phyloP scores from a whole-genome alignment of 192 early-diverging fungal species.

The Funneliformis geosporum region DNA sequence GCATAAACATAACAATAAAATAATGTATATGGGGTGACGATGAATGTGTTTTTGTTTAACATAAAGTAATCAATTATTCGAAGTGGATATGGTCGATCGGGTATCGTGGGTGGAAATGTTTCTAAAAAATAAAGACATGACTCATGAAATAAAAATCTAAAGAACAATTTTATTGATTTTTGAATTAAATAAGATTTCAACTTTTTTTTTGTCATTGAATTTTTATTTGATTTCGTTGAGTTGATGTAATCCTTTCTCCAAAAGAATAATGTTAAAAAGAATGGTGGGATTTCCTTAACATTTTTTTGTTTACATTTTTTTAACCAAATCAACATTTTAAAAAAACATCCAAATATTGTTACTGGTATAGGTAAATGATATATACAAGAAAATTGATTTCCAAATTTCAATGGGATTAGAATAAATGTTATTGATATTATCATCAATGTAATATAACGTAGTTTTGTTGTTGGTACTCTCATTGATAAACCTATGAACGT shows the following conservation, averaged over 20 bases:
- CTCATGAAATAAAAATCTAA: neutral
- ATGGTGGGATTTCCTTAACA: neutral
- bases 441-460: neutral
- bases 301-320: neutral
- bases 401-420: neutral
- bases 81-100: neutral
- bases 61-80: conserved; percentile 6
- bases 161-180: neutral
- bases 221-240: neutral
- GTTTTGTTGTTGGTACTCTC: neutral
- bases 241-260: neutral
- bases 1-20: conserved; percentile 10
- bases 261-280: neutral
- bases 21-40: neutral
- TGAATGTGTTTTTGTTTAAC: neutral
- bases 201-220: neutral
- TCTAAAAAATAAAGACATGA: neutral
- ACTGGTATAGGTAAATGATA: neutral
- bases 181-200: neutral
- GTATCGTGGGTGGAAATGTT: neutral
- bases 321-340: neutral
- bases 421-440: neutral
- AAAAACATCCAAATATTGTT: neutral
- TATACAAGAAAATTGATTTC: neutral
- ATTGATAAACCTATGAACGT: neutral